Conservation (phyloP, 305 asterid species). For the Petunia hybrid region DNA sequence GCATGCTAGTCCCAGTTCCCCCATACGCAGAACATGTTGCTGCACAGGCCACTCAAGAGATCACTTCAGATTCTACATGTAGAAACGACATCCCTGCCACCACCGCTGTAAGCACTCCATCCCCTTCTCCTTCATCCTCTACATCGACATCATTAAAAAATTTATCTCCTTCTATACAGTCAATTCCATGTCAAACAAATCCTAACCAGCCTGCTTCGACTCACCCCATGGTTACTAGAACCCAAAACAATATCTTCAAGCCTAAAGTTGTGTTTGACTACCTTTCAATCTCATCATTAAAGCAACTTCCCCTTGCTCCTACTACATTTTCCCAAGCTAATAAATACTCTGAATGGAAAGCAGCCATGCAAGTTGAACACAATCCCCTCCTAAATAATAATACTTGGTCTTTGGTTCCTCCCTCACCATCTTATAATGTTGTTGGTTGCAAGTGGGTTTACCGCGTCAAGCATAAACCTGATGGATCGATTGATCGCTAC, state of each 20-base stretch:
- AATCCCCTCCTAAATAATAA: not conserved
- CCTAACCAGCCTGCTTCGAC: not conserved
- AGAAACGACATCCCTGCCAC: too few relatives aligned
- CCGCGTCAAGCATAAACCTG: not conserved
- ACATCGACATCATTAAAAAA: too few relatives aligned
- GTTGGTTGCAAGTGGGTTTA: not conserved
- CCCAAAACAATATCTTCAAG: not conserved
- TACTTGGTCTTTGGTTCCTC: not conserved
- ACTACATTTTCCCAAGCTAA: not conserved
- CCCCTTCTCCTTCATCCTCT: too few relatives aligned
- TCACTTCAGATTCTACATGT: too few relatives aligned
- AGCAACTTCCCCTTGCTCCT: not conserved
- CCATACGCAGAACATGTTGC: too few relatives aligned
- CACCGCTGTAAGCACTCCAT: too few relatives aligned
- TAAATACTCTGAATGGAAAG: not conserved
- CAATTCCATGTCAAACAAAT: not conserved
- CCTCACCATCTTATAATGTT: not conserved
- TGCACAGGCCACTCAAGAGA: too few relatives aligned
- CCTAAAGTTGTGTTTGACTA: too few relatives aligned
- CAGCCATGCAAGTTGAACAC: not conserved
- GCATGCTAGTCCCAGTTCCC: too few relatives aligned
- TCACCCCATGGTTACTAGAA: not conserved
- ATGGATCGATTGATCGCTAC: not conserved
- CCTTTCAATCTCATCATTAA: not conserved
- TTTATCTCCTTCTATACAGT: too few relatives aligned